Evolutionary conservation across 1,139 yeast genomes (phyloP), one percentile per base, ranked within the genome.

Genomic region (Hansenula anomala): DNA sequence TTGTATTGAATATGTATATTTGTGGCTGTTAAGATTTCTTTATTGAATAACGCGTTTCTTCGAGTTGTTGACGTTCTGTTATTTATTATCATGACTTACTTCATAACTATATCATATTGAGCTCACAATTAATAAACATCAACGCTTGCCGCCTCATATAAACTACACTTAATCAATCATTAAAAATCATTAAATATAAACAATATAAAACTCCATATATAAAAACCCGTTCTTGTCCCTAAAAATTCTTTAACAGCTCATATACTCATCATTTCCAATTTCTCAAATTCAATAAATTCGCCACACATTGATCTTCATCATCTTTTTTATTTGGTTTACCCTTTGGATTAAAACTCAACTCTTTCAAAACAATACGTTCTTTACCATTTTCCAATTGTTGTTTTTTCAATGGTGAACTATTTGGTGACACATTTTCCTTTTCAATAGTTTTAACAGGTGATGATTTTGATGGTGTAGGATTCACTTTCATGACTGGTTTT

Each of bases 401-500:
- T 6, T n/a, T 28, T 9, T 32, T 36, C 4, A 17, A 28, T 12
- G 37, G 37, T 18, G 39, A 31, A 4, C 33, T 28, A 23, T 20
- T 19, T 16, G 52, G 49, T 3, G 45, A 38, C 10, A 32, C 11
- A 14, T 40, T 38, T 32, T 33, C 34, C 13, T 34, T 34, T 20
- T 20, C 23, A n/a, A n/a, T n/a, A n/a, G n/a, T n/a, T n/a, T n/a
- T n/a, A 19, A 22, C 15, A 7, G 39, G 37, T n/a, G 39, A 39
- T 27, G 29, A 36, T n/a, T 48, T 40, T 24, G 51, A 45, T 4
- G 49, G 40, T 11, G 43, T 35, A 29, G 37, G 45, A 30, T 48
- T 51, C 10, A 53, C 55, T 32, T 39, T 49, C 57, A 53, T 53
- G 6, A 49, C 43, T 29, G 57, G 57, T 30, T 45, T 54, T 33